A percentile compares a stretch with the other conserved stretches of the same genome.
These are phyloP conservation scores for Ogataea minuta DNA, from an alignment of 805 yeast species.

Conservation along the genomic window DNA sequence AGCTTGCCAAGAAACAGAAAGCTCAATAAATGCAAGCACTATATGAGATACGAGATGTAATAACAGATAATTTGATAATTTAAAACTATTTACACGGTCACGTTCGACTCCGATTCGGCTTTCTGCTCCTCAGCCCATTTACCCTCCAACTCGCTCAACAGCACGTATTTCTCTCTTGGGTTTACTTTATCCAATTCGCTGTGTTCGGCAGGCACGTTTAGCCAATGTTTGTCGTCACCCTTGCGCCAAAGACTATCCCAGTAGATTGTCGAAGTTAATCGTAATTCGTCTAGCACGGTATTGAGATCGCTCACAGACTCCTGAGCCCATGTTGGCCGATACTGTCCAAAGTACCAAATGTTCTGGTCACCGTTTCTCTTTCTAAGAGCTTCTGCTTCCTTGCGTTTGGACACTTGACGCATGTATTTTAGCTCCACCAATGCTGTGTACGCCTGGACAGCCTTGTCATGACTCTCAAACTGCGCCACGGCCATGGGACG, in stretches of 20 bases:
- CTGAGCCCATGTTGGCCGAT: slow-evolving; percentile 84
- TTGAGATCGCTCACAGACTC: slow-evolving; percentile 87
- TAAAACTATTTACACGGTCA: slow-evolving; percentile 10
- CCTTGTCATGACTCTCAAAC: slow-evolving; percentile 55
- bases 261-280: slow-evolving; percentile 47
- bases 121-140: slow-evolving; percentile 25
- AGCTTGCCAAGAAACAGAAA: slow-evolving; percentile 1
- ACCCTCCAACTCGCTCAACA: slow-evolving; percentile 58
- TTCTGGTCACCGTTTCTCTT: slow-evolving; percentile 73
- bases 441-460: slow-evolving; percentile 71
- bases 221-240: slow-evolving; percentile 80
- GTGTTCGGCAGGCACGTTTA: slow-evolving; percentile 55
- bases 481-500: slow-evolving; percentile 83
- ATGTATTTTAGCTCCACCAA: slow-evolving; percentile 69
- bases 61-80: not conserved
- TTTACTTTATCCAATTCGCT: slow-evolving; percentile 51
- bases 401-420: slow-evolving; percentile 60
- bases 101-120: slow-evolving; percentile 5
- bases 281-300: slow-evolving; percentile 64
- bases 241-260: slow-evolving; percentile 91
- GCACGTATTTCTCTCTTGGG: slow-evolving; percentile 65
- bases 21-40: not conserved
- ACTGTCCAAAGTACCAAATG: slow-evolving; percentile 84
- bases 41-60: slow-evolving; percentile 5
- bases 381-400: slow-evolving; percentile 66